Conservation (phyloP, 352 stramenopile species). For the Globisporangium abappressorium region DNA sequence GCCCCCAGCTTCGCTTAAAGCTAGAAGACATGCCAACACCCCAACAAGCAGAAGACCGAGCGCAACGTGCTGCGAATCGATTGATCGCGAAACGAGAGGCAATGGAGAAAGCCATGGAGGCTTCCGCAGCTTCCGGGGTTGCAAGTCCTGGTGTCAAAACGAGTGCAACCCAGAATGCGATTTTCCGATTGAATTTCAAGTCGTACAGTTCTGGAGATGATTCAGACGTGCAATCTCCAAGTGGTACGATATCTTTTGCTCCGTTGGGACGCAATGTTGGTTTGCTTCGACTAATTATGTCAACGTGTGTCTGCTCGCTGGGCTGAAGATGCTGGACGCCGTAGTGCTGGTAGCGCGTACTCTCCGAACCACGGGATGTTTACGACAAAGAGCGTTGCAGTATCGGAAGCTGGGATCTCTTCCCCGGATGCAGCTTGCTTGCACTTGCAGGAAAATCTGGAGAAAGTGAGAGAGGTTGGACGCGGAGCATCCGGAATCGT, state of each 20-base stretch:
- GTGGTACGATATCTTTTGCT: constrained; percentile 27
- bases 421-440: constrained; percentile 73
- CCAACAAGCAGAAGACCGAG: constrained; percentile 79
- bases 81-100: constrained; percentile 75
- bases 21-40: constrained; percentile 86
- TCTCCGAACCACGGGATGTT: constrained; percentile 88
- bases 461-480: constrained; percentile 74
- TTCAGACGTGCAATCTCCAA: constrained; percentile 63
- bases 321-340: constrained; percentile 38
- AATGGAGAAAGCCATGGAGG: constrained; percentile 53
- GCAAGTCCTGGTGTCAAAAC: constrained; percentile 4
- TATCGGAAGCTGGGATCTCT: constrained; percentile 85
- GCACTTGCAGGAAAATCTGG: constrained; percentile 83
- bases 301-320: not conserved
- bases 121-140: constrained; percentile 20
- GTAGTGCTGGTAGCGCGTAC: constrained; percentile 79
- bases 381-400: constrained; percentile 74
- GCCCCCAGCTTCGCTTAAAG: constrained; percentile 70
- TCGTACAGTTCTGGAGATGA: constrained; percentile 70
- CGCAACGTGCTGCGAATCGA: constrained; percentile 66
- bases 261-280: not conserved
- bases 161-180: constrained; percentile 61
- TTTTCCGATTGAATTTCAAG: constrained; percentile 66
- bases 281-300: not conserved
- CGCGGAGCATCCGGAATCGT: constrained; percentile 83